A percentile compares a stretch with the other conserved stretches of the same genome.
Evolutionary conservation across 2,329 filamentous ascomycete species (phyloP).

Genomic region (Sporothrix dimorphospora): DNA sequence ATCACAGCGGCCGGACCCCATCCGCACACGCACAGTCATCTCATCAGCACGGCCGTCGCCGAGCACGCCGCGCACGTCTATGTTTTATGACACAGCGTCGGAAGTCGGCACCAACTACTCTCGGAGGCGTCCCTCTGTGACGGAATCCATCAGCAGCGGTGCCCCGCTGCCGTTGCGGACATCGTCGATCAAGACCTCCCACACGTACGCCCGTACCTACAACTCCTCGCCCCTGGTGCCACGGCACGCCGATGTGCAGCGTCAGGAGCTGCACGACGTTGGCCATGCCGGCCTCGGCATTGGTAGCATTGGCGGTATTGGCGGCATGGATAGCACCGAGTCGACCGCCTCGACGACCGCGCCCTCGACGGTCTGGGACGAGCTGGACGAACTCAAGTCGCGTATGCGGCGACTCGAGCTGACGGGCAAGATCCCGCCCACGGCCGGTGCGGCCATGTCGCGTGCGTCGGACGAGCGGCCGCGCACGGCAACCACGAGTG

Average conservation of each 20-base stretch:
- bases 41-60: slow-evolving; percentile 44
- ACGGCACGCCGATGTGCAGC: slow-evolving; percentile 44
- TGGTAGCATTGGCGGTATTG: not conserved
- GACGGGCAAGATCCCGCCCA: slow-evolving; percentile 82
- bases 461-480: slow-evolving; percentile 78
- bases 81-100: slow-evolving; percentile 50
- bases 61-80: slow-evolving; percentile 53
- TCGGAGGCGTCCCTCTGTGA: slow-evolving; percentile 51
- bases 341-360: slow-evolving; percentile 87
- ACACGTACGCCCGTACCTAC: slow-evolving; percentile 51
- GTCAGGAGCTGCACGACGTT: slow-evolving; percentile 40
- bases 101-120: slow-evolving; percentile 38
- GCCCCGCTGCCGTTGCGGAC: slow-evolving; percentile 47
- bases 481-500: slow-evolving; percentile 85
- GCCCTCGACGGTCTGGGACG: slow-evolving; percentile 95
- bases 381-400: slow-evolving; percentile 92
- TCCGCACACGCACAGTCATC: slow-evolving; percentile 28
- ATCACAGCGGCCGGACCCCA: slow-evolving; percentile 23
- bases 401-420: slow-evolving; percentile 88
- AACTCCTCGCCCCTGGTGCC: slow-evolving; percentile 64
- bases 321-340: slow-evolving; percentile 68
- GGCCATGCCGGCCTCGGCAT: slow-evolving; percentile 43
- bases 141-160: slow-evolving; percentile 47
- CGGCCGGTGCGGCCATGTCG: slow-evolving; percentile 78
- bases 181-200: slow-evolving; percentile 49